Percentiles rank a stretch among this genome's conserved stretches.
phyloP scores from a whole-genome alignment of 2,329 filamentous ascomycete genomes.

The Leptographium procerum region DNA sequence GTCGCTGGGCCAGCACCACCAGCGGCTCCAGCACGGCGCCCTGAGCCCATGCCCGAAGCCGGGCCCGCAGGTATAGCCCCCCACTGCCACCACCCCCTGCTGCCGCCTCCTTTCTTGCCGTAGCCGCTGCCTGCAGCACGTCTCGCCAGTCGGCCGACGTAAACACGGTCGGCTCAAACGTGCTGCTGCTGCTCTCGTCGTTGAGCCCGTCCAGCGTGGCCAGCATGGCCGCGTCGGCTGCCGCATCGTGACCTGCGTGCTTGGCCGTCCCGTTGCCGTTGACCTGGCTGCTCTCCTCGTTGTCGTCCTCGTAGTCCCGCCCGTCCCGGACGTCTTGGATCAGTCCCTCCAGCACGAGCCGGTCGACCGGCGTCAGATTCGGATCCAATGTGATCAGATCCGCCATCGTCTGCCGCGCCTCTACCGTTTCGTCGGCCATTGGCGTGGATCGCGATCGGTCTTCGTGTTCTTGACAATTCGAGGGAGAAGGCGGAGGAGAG shows the following conservation, averaged over 20 bases:
- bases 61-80: slow-evolving; percentile 8
- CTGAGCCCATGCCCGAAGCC: slow-evolving; percentile 36
- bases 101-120: slow-evolving; percentile 3
- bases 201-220: slow-evolving; percentile 28
- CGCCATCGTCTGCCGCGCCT: slow-evolving; percentile 2
- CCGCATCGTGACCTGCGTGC: not conserved
- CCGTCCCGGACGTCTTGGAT: slow-evolving; percentile 23
- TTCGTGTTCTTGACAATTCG: not conserved
- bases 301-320: slow-evolving; percentile 12
- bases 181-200: slow-evolving; percentile 22
- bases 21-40: slow-evolving; percentile 48
- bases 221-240: slow-evolving; percentile 17
- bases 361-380: slow-evolving; percentile 29
- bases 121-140: slow-evolving; percentile 19
- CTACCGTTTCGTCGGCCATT: not conserved
- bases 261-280: slow-evolving; percentile 2
- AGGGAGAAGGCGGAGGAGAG: not conserved
- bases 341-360: slow-evolving; percentile 27
- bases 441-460: too few relatives aligned
- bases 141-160: slow-evolving; percentile 28
- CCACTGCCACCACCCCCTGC: too few relatives aligned
- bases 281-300: slow-evolving; percentile 6
- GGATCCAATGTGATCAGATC: slow-evolving; percentile 24
- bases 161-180: slow-evolving; percentile 36
- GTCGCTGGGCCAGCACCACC: slow-evolving; percentile 36